These are phyloP conservation scores for Cerioporus squamosus DNA, from an alignment of 1,284 basidiomycete species.

Conservation along the genomic window DNA sequence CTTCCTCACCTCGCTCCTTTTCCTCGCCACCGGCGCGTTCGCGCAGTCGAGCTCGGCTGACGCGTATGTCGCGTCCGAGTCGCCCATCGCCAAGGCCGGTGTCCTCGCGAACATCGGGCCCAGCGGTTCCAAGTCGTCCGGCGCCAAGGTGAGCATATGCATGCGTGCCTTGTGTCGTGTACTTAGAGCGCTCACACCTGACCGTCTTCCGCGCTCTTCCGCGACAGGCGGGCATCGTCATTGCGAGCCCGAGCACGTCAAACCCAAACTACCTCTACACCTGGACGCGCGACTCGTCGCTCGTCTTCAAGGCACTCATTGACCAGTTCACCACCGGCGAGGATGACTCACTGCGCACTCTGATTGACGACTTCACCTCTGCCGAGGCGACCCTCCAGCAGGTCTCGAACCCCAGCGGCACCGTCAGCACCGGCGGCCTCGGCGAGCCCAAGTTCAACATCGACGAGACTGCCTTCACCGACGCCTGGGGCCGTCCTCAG, in stretches of 20 bases:
- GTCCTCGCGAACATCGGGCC: slow-evolving; percentile 71
- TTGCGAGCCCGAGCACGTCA: slow-evolving; percentile 41
- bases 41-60: slow-evolving; percentile 32
- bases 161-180: too few relatives aligned
- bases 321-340: slow-evolving; percentile 41
- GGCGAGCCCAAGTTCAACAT: slow-evolving; percentile 59
- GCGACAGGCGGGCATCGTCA: slow-evolving; percentile 37
- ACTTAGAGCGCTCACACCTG: slow-evolving; percentile 3
- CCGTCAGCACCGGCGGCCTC: slow-evolving; percentile 44
- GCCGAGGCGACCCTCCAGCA: slow-evolving; percentile 42
- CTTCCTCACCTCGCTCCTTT: slow-evolving; percentile 17
- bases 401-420: slow-evolving; percentile 47
- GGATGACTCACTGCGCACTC: slow-evolving; percentile 32
- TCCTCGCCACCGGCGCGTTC: slow-evolving; percentile 21
- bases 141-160: slow-evolving; percentile 45
- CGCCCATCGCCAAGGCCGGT: slow-evolving; percentile 58
- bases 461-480: slow-evolving; percentile 48
- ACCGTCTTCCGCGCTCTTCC: too few relatives aligned
- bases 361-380: slow-evolving; percentile 40
- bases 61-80: slow-evolving; percentile 53
- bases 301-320: slow-evolving; percentile 46
- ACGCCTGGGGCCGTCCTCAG: slow-evolving; percentile 59
- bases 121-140: slow-evolving; percentile 53
- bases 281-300: slow-evolving; percentile 46
- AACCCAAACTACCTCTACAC: slow-evolving; percentile 46